phyloP scores from a whole-genome alignment of 164 flowering plant species.

The Vitis cinerea region DNA sequence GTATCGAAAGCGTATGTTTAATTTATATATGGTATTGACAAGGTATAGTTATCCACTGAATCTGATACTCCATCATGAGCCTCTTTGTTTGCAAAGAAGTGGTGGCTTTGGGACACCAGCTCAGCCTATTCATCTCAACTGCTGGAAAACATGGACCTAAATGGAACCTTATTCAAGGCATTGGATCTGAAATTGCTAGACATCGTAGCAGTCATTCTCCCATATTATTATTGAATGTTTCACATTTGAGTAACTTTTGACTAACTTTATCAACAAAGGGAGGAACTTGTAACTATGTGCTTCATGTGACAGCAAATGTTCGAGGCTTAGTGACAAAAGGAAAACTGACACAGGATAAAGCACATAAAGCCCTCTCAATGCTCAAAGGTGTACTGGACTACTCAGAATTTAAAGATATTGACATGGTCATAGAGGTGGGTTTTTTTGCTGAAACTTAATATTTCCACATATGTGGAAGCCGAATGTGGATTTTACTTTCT shows the following conservation, averaged over 20 bases:
- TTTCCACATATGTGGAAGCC: too few species aligned
- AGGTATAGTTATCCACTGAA: background rate
- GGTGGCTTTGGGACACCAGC: background rate
- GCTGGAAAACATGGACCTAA: background rate
- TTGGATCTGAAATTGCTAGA: background rate
- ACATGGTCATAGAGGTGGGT: conserved; percentile 94
- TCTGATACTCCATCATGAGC: background rate
- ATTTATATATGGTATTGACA: background rate
- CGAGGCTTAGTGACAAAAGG: conserved; percentile 61
- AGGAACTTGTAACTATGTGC: background rate
- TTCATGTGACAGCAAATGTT: conserved; percentile 62
- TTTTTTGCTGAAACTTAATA: background rate
- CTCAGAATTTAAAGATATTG: conserved; percentile 84
- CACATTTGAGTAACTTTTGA: conserved; percentile 7
- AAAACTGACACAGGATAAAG: conserved; percentile 63
- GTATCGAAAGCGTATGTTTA: too few species aligned
- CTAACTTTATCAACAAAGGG: too few species aligned
- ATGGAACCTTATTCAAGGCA: background rate
- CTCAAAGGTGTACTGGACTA: conserved; percentile 88
- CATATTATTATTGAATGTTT: background rate
- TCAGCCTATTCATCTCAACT: background rate
- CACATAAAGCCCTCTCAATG: conserved; percentile 59
- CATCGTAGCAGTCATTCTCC: background rate
- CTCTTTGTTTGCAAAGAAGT: background rate
- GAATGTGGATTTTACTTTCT: too few species aligned